Percentiles rank a stretch among this genome's conserved stretches.
phyloP scores from a whole-genome alignment of 148 eudicot genomes.

The Pharnaceum exiguum region DNA sequence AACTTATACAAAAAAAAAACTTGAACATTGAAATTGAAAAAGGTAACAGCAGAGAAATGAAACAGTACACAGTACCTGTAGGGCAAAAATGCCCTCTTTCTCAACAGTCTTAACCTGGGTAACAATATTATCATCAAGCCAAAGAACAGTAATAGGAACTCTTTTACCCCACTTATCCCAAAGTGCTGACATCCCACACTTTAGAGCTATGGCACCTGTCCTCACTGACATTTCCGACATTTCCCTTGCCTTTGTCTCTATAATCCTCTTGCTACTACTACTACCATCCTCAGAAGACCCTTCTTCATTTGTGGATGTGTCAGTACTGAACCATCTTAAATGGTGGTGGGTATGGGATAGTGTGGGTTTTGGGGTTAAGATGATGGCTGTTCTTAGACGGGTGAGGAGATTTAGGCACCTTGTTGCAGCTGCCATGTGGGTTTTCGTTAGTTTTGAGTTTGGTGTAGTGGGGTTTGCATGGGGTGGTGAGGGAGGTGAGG shows the following conservation, averaged over 20 bases:
- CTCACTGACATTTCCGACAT: conserved; percentile 67
- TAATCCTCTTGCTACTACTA: too few relatives aligned
- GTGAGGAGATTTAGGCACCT: conserved; percentile 60
- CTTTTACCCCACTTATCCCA: conserved; percentile 98
- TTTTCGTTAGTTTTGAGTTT: background rate
- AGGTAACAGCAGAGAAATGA: too few relatives aligned
- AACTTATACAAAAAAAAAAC: background rate
- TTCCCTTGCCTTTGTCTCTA: conserved; percentile 46
- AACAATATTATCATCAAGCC: conserved; percentile 87
- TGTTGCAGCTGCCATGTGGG: conserved; percentile 41
- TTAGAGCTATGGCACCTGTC: conserved; percentile 75
- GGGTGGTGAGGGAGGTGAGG: background rate
- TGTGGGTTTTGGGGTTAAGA: conserved; percentile 24
- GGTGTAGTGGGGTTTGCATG: background rate
- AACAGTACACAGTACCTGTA: conserved; percentile 68
- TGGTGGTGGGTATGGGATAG: conserved; percentile 17
- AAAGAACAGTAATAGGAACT: conserved; percentile 70
- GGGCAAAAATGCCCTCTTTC: conserved; percentile 76
- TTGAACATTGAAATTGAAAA: too few relatives aligned
- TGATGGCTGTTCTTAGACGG: conserved; percentile 38
- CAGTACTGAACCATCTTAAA: conserved; percentile 35
- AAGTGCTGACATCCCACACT: conserved; percentile 89
- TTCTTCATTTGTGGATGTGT: conserved; percentile 18
- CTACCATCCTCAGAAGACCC: too few relatives aligned
- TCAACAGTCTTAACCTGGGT: conserved; percentile 89